Conservation (phyloP, 2,329 filamentous ascomycete genomes). For the Colletotrichum sp. region DNA sequence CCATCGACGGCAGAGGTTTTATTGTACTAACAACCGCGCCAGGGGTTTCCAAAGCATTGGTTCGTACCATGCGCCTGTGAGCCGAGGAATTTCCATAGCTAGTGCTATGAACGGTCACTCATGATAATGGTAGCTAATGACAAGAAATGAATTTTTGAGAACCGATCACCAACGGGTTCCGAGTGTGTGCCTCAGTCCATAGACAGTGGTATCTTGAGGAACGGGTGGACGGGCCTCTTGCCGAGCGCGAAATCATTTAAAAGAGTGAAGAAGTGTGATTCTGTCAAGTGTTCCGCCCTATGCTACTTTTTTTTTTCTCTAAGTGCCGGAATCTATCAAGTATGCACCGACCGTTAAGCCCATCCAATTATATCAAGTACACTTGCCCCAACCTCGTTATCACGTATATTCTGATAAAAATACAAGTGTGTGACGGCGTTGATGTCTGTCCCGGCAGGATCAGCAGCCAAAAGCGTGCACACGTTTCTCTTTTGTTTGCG, state of each 20-base stretch:
- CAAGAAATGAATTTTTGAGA: not conserved
- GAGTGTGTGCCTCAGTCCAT: not conserved
- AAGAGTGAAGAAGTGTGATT: conserved; percentile 20
- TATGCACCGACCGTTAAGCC: not conserved
- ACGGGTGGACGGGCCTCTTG: not conserved
- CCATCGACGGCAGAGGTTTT: not conserved
- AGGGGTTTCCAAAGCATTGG: conserved; percentile 72
- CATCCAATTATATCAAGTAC: conserved; percentile 7
- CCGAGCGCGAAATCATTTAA: not conserved
- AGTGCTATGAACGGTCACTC: conserved; percentile 40
- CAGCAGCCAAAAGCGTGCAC: not conserved
- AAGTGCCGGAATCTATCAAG: not conserved
- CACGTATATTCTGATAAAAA: not conserved
- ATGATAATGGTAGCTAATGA: not conserved
- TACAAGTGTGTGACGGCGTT: not conserved
- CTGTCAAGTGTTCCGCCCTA: not conserved
- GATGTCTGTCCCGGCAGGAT: not conserved
- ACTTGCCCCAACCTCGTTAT: not conserved
- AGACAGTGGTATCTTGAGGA: not conserved
- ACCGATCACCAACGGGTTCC: not conserved
- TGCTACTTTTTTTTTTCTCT: not conserved
- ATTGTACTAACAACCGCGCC: conserved; percentile 29
- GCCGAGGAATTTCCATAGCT: conserved; percentile 49
- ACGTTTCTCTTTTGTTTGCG: not conserved
- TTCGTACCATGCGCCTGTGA: conserved; percentile 63